phyloP scores from a whole-genome alignment of 2,329 filamentous ascomycete genomes.

The Pseudogymnoascus sp. region DNA sequence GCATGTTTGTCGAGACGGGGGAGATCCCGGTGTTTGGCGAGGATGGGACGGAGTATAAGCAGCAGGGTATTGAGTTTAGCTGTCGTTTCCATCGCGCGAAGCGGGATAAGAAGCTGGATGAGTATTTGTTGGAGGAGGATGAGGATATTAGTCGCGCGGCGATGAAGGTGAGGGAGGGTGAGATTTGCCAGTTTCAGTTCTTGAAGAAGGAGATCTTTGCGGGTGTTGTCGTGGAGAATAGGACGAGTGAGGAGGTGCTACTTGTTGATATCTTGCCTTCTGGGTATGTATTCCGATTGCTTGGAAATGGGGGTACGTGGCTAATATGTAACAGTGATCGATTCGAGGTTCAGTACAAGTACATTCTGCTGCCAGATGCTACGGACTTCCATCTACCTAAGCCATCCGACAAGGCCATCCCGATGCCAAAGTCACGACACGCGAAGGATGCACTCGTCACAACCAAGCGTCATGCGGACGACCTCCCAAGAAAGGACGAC shows the following conservation, averaged over 20 bases:
- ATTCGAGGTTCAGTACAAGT: conserved; percentile 78
- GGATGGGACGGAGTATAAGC: conserved; percentile 85
- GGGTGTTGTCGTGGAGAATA: conserved; percentile 78
- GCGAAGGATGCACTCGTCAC: conserved; percentile 61
- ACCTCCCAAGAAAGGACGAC: conserved; percentile 57
- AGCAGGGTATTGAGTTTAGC: conserved; percentile 85
- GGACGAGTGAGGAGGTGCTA: conserved; percentile 63
- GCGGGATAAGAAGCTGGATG: conserved; percentile 67
- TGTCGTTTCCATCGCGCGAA: conserved; percentile 91
- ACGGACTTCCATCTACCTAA: conserved; percentile 65
- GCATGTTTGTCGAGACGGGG: conserved; percentile 83
- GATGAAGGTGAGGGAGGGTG: conserved; percentile 57
- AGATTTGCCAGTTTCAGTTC: conserved; percentile 82
- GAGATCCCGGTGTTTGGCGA: conserved; percentile 80
- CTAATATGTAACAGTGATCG: conserved; percentile 53
- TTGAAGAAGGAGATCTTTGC: conserved; percentile 82
- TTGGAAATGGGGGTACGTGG: conserved; percentile 14
- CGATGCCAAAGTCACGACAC: conserved; percentile 56
- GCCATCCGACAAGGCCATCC: conserved; percentile 63
- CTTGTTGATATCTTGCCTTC: conserved; percentile 77
- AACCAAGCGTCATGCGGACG: conserved; percentile 50
- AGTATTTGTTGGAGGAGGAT: conserved; percentile 61
- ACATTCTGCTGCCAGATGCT: conserved; percentile 64
- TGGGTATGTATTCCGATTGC: conserved; percentile 49
- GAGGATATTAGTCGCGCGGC: conserved; percentile 61